Percentiles rank a stretch among this genome's conserved stretches.
These are phyloP conservation scores for Tricholomella constricta DNA, from an alignment of 768 basidiomycete species.

Conservation along the genomic window DNA sequence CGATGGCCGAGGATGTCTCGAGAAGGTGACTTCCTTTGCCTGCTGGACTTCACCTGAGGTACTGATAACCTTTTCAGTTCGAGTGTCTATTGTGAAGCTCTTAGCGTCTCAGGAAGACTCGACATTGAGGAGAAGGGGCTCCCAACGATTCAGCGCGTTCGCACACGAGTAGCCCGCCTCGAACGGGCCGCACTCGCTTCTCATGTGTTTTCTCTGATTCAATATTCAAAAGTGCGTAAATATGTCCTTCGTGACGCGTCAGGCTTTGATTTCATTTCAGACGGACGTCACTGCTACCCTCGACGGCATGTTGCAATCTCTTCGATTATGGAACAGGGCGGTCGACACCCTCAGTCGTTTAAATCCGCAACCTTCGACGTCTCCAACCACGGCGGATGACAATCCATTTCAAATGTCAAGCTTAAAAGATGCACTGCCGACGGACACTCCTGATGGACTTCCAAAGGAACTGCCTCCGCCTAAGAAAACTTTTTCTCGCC, in stretches of 20 bases:
- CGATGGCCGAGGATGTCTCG: conserved; percentile 55
- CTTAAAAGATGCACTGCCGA: conserved; percentile 43
- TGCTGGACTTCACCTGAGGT: neutral
- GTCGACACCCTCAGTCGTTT: conserved; percentile 67
- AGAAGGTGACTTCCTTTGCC: conserved; percentile 48
- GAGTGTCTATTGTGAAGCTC: conserved; percentile 62
- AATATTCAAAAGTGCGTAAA: conserved; percentile 58
- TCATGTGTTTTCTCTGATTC: conserved; percentile 66
- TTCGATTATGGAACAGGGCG: conserved; percentile 83
- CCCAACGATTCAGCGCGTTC: conserved; percentile 58
- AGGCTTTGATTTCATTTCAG: conserved; percentile 35
- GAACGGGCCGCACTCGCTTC: conserved; percentile 77
- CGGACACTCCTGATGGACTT: conserved; percentile 21
- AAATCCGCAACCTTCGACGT: conserved; percentile 33
- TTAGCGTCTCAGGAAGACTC: conserved; percentile 43
- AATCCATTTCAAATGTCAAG: conserved; percentile 63
- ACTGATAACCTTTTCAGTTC: conserved; percentile 33
- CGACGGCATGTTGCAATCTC: conserved; percentile 61
- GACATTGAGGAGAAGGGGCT: conserved; percentile 46
- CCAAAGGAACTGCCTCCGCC: conserved; percentile 20
- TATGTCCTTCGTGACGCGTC: neutral
- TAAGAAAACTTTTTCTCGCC: conserved; percentile 29
- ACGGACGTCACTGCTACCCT: conserved; percentile 61
- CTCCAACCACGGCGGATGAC: conserved; percentile 33
- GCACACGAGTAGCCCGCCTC: conserved; percentile 56